A percentile compares a stretch with the other conserved stretches of the same genome.
phyloP scores from a whole-genome alignment of 345 rosid species.

The Cardamine chenopodiifolia region DNA sequence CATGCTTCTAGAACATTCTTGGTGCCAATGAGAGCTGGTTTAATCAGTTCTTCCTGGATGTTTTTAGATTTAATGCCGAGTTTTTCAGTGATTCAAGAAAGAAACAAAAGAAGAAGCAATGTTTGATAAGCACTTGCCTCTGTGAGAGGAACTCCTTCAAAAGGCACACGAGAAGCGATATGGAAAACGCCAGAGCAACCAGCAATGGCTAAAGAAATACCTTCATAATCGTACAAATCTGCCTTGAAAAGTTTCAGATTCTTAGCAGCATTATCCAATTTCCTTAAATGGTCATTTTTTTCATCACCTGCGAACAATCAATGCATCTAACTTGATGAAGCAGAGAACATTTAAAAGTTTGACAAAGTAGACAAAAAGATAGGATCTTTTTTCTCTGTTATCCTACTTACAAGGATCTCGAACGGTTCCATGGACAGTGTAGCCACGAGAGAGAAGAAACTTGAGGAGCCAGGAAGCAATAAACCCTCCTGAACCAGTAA shows the following conservation, averaged over 20 bases:
- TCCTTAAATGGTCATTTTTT: slow-evolving; percentile 52
- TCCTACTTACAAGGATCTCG: slow-evolving; percentile 52
- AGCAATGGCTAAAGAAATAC: slow-evolving; percentile 48
- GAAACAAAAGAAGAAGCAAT: neutral
- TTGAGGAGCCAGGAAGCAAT: slow-evolving; percentile 51
- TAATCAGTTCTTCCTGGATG: slow-evolving; percentile 48
- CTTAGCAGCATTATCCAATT: slow-evolving; percentile 44
- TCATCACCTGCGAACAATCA: slow-evolving; percentile 44
- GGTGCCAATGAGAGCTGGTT: slow-evolving; percentile 52
- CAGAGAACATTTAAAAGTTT: slow-evolving; percentile 4
- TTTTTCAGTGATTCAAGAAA: slow-evolving; percentile 5
- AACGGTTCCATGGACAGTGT: slow-evolving; percentile 60
- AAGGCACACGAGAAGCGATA: slow-evolving; percentile 54
- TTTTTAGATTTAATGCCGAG: neutral
- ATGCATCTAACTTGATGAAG: slow-evolving; percentile 14
- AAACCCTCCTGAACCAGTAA: slow-evolving; percentile 68
- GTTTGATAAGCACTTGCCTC: slow-evolving; percentile 42
- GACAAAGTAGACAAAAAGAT: neutral
- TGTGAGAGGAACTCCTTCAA: slow-evolving; percentile 37
- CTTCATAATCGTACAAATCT: slow-evolving; percentile 47
- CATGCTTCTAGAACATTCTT: slow-evolving; percentile 56
- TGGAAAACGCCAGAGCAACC: slow-evolving; percentile 59
- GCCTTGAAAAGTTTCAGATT: slow-evolving; percentile 51
- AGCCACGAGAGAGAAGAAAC: slow-evolving; percentile 57
- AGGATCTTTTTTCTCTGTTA: neutral